Conservation (phyloP, 208 protist genomes). For the Trypanosoma vivax region DNA sequence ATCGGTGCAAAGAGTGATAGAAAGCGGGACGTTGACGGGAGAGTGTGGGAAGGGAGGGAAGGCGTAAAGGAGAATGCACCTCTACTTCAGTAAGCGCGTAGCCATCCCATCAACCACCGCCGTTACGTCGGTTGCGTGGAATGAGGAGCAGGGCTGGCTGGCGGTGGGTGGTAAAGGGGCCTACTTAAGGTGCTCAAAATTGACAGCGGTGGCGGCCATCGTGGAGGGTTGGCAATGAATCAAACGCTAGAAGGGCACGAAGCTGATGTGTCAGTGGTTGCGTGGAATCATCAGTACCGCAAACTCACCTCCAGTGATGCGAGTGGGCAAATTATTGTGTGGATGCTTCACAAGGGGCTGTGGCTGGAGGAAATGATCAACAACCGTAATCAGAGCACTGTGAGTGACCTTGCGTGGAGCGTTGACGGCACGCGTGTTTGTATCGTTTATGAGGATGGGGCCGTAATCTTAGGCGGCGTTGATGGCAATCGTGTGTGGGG, state of each 20-base stretch:
- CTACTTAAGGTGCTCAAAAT: slow-evolving; percentile 95
- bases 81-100: slow-evolving; percentile 95
- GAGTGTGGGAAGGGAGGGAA: not conserved
- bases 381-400: slow-evolving; percentile 92
- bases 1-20: not conserved
- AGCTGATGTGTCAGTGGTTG: slow-evolving; percentile 65
- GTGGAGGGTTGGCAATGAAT: slow-evolving; percentile 91
- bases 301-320: slow-evolving; percentile 94
- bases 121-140: slow-evolving; percentile 90
- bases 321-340: slow-evolving; percentile 95
- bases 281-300: slow-evolving; percentile 94
- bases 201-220: slow-evolving; percentile 63
- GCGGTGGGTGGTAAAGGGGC: slow-evolving; percentile 93
- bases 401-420: slow-evolving; percentile 93
- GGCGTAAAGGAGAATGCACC: slow-evolving; percentile 69
- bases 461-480: slow-evolving; percentile 94
- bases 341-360: slow-evolving; percentile 94
- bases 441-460: slow-evolving; percentile 96
- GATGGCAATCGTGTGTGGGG: slow-evolving; percentile 95
- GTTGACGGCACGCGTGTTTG: slow-evolving; percentile 92
- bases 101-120: slow-evolving; percentile 91
- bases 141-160: slow-evolving; percentile 94
- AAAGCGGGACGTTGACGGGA: not conserved
- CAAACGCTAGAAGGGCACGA: slow-evolving; percentile 94
- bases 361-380: slow-evolving; percentile 99